Base-by-base conservation (phyloP, 1,284 basidiomycete genomes). In the Fomes fomentarius region DNA sequence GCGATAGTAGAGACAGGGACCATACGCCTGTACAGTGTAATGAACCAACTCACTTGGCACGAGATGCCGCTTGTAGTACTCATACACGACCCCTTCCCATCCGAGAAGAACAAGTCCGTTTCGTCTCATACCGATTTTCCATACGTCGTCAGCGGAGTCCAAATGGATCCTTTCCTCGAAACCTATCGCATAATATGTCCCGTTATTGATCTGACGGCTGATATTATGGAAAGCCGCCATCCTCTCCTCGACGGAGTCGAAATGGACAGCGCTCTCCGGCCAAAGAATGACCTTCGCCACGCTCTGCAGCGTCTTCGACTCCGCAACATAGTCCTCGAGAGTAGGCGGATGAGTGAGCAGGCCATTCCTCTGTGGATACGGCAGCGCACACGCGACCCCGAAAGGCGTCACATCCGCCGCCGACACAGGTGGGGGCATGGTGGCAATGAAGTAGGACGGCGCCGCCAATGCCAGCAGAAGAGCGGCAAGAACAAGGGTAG, bases 251-350 rank as follows among this genome's bases (percentile, higher is more conserved):
- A 69, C 68, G 22, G 75, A 78, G 28, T 77, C 72, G 63, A 92
- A 92, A 2, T 71, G 68, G 0, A 92, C 82, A 0, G 89, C 88
- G 5, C 84, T 83, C 69, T 93, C 91, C 0, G 90, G 90, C 89
- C 90, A 93, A 1, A 93, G 71, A 15, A 91, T 66, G n/a, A 93
- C 66, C 39, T 80, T 76, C 1, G 86, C 82, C 10, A 57, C 57
- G 9, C 59, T 64, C 6, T 73, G 75, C 48, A 86, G 62, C 22
- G 62, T 76, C 40, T 63, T 63, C 5, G 79, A 82, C 66, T 89
- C 89, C 0, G 38, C 24, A 26, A 91, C 76, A 67, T 80, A 92
- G 57, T 87, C 80, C 0, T 82, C 67, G n/a, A 92, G 69, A 0
- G 71, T 75, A 1, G 78, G 74, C 10, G 57, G 47, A 15, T 50